Base-by-base conservation (phyloP, 331 rosid species). In the Spiraea crenata region DNA sequence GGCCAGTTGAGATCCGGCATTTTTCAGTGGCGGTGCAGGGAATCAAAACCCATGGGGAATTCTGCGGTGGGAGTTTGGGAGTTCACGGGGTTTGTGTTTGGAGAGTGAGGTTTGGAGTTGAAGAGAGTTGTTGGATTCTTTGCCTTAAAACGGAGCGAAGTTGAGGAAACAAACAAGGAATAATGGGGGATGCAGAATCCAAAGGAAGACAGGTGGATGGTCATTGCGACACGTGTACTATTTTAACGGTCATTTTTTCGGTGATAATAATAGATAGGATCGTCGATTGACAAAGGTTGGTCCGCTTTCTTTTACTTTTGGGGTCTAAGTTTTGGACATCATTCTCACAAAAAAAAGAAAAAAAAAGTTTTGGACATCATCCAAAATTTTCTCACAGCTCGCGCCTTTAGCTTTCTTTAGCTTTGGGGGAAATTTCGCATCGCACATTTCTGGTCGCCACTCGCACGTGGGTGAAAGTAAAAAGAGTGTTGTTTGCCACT, bases 131-230 rank as follows among this genome's bases (percentile, higher is more conserved):
- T 31, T 51, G 82, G 64, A 77, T 79, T 79, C 82, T 60, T 82
- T 78, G 80, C 70, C 80, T 39, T 31, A 42, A 66, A 60, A 57
- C 60, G 37, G 70, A 80, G 64, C 40, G 58, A 48, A 12, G n/a
- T 39, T 11, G 50, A 46, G 79, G 14, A 63, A 68, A 52, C 77
- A 68, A 77, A 82, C 68, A 81, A 84, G 71, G 74, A 72, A 80
- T 75, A 70, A 4, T 15, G 55, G 14, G 51, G 15, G 66, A 44
- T 48, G 79, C 82, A 86, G 92, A 76, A 89, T 87, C 89, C 84
- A 61, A 85, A 60, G 78, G 47, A 35, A n/a, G 86, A 89, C 89
- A 86, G 76, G 81, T 86, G 87, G 85, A 56, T 72, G 2, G 61
- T 37, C 38, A 34, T 5, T 16, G 2, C 3, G 85, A 68, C 95